Conservation (phyloP, 179 eudicot genomes). For the Silene vulgaris region DNA sequence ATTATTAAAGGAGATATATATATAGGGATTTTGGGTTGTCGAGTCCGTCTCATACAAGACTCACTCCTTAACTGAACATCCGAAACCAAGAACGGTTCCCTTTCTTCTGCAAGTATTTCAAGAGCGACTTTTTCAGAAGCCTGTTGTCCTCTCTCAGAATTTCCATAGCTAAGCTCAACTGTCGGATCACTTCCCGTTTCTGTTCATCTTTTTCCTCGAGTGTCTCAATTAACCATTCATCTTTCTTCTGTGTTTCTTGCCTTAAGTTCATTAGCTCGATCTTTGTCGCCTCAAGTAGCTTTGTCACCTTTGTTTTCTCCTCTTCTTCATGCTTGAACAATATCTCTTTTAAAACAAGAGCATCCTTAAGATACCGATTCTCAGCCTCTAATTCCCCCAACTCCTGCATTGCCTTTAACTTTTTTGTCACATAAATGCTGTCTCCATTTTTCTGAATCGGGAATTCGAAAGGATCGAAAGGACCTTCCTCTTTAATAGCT, state of each 20-base stretch:
- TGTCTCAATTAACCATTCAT: not conserved
- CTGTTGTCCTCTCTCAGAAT: slow-evolving; percentile 60
- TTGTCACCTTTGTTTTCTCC: slow-evolving; percentile 12
- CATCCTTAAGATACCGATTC: slow-evolving; percentile 11
- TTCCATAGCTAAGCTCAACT: slow-evolving; percentile 66
- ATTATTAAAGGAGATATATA: too few species aligned
- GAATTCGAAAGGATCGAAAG: slow-evolving; percentile 14
- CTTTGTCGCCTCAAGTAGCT: slow-evolving; percentile 14
- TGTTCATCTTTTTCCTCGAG: slow-evolving; percentile 29
- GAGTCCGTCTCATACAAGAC: too few species aligned
- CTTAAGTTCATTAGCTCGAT: slow-evolving; percentile 21
- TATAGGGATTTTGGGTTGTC: too few species aligned
- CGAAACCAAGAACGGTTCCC: slow-evolving; percentile 24
- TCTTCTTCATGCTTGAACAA: slow-evolving; percentile 15
- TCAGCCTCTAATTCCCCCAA: not conserved
- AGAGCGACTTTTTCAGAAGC: slow-evolving; percentile 41
- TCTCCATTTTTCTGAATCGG: slow-evolving; percentile 28
- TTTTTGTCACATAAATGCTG: slow-evolving; percentile 2
- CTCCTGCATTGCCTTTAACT: slow-evolving; percentile 24
- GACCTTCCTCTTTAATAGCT: slow-evolving; percentile 19
- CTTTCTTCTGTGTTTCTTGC: slow-evolving; percentile 18
- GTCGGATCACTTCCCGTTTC: slow-evolving; percentile 66
- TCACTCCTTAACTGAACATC: slow-evolving; percentile 19
- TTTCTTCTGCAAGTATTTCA: slow-evolving; percentile 38
- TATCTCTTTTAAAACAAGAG: slow-evolving; percentile 9